Evolutionary conservation across 257 asterid species (phyloP).

Genomic region (Solanum medicagineum): DNA sequence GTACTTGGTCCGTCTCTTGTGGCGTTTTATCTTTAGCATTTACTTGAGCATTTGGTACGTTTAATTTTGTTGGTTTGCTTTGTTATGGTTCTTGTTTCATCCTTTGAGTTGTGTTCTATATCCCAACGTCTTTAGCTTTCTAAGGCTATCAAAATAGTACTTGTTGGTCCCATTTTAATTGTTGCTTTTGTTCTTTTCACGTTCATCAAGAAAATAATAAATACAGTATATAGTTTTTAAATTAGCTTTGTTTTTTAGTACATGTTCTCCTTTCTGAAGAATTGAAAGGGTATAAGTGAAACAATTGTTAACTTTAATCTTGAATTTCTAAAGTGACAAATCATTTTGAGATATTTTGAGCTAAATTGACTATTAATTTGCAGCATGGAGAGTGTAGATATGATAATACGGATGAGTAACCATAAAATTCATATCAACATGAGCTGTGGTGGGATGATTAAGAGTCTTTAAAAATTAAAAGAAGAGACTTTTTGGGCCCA

Average conservation of each 20-base stretch:
- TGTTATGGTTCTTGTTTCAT: too few relatives aligned
- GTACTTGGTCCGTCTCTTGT: too few relatives aligned
- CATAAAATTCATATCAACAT: neutral
- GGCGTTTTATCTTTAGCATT: too few relatives aligned
- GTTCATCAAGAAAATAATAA: neutral
- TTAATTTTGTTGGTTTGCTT: too few relatives aligned
- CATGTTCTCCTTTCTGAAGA: neutral
- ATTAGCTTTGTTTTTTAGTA: too few relatives aligned
- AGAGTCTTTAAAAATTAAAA: too few relatives aligned
- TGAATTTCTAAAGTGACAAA: neutral
- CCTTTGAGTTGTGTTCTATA: neutral
- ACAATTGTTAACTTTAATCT: neutral
- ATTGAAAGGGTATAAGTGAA: neutral
- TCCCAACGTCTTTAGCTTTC: neutral
- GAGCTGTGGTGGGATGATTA: neutral
- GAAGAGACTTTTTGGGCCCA: fast-evolving
- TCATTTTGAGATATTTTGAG: neutral
- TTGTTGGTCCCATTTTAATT: neutral
- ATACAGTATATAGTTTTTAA: neutral
- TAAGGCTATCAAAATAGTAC: neutral
- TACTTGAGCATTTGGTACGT: too few relatives aligned
- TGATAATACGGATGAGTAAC: neutral
- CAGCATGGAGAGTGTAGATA: neutral
- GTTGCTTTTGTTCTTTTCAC: neutral
- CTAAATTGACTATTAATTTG: neutral